Conservation (phyloP, 2,329 filamentous ascomycete species). For the Cryphonectria parasitica region DNA sequence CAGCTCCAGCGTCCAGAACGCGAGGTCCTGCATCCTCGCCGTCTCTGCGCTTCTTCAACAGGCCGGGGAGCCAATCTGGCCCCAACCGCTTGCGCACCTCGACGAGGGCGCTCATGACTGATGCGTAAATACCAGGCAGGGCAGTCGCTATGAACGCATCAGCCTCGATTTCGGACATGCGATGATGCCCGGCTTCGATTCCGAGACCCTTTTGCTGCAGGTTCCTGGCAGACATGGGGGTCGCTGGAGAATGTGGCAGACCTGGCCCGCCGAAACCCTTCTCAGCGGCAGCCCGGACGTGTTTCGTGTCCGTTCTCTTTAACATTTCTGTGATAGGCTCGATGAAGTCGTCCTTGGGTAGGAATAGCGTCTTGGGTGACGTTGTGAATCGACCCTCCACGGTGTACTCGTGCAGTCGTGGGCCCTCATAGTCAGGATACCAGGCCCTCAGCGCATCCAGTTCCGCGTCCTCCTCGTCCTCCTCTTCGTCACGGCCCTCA, state of each 20-base stretch:
- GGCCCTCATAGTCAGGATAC: constrained; percentile 35
- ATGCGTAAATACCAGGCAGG: constrained; percentile 72
- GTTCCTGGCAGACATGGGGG: constrained; percentile 60
- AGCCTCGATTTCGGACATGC: constrained; percentile 75
- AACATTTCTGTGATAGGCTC: constrained; percentile 73
- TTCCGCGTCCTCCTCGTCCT: constrained; percentile 41
- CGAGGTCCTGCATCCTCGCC: constrained; percentile 54
- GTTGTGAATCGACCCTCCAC: constrained; percentile 74
- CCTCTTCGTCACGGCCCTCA: constrained; percentile 39
- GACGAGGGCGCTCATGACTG: constrained; percentile 67
- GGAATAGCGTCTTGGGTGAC: constrained; percentile 71
- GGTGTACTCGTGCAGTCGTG: constrained; percentile 75
- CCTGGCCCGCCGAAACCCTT: constrained; percentile 75
- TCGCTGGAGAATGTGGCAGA: constrained; percentile 77
- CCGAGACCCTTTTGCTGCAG: constrained; percentile 67
- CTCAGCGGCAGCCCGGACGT: constrained; percentile 74
- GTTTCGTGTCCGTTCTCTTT: constrained; percentile 69
- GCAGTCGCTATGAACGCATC: constrained; percentile 73
- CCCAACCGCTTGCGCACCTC: constrained; percentile 77
- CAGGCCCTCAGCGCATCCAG: constrained; percentile 37
- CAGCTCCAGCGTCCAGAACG: constrained; percentile 75
- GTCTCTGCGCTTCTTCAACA: constrained; percentile 61
- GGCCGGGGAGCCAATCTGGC: constrained; percentile 67
- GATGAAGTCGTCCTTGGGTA: constrained; percentile 72
- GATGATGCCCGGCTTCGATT: constrained; percentile 64